Evolutionary conservation across 257 asterid species (phyloP), one percentile per base, ranked within the genome.

Genomic region (Linaria vulgaris): DNA sequence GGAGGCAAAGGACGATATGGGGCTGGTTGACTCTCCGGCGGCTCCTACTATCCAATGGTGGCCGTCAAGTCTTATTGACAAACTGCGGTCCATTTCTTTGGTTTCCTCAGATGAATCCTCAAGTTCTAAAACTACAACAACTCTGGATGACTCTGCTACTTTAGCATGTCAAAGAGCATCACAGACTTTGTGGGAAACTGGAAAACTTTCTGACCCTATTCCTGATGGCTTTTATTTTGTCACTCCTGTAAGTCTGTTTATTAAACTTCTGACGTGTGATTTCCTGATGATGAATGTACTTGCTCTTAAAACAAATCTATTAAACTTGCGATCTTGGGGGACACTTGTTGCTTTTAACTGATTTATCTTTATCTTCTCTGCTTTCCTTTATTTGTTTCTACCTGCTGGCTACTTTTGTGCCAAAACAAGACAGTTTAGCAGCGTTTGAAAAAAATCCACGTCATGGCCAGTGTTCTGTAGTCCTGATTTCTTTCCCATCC

Each of bases 201-300:
- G 97, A 73, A 80, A 78, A 76, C 88, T 90, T 52, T 50, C 84
- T 45, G 95, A 85, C 63, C 86, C 86, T 60, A 83, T 90, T 68
- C 96, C 95, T 43, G 95, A 90, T 76, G 97, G 97, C 72, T 90
- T 90, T 78, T 87, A 87, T 79, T 90, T 85, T 57, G 82, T 90
- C 68, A 74, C 77, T 79, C 94, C 94, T 47, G 97, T 90, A 82
- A 82, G 87, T 63, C 43, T 27, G 47, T 56, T 22, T 59, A 61
- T 22, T 37, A 41, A 25, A 50, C n/a, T 54, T 60, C 23, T 39
- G 30, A 23, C 51, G 25, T 69, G 49, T 39, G 21, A 22, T 55
- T 50, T 20, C 51, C 39, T 56, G 13, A 37, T 56, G 25, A 20
- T 47, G 22, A 38, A 6, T 37, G 37, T 15, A 4, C 57, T 15